These are phyloP conservation scores for Penicillium hordei DNA, from an alignment of 2,329 filamentous ascomycete genomes.

Conservation along the genomic window DNA sequence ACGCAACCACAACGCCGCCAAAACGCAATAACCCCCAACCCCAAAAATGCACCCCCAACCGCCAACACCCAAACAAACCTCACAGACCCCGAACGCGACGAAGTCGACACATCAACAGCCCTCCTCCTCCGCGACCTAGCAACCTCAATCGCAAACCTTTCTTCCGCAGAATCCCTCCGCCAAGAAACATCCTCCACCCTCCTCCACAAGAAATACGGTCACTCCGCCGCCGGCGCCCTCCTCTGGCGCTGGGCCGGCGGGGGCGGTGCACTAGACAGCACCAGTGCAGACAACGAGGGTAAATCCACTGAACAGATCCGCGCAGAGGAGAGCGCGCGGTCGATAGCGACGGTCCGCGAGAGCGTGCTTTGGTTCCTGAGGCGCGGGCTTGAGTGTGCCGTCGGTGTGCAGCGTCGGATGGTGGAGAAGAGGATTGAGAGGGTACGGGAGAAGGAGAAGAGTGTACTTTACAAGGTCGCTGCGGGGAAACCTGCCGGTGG, in stretches of 20 bases:
- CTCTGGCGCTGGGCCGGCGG: conserved; percentile 59
- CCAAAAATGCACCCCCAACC: conserved; percentile 37
- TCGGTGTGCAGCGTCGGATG: conserved; percentile 80
- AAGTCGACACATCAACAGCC: conserved; percentile 85
- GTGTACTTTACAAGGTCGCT: conserved; percentile 69
- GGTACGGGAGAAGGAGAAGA: conserved; percentile 86
- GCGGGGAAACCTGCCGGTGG: conserved; percentile 17
- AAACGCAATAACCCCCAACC: conserved; percentile 22
- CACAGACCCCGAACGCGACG: conserved; percentile 78
- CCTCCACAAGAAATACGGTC: conserved; percentile 69
- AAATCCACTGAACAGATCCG: conserved; percentile 66
- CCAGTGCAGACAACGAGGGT: conserved; percentile 46
- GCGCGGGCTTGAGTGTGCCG: conserved; percentile 71
- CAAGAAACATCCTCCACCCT: conserved; percentile 72
- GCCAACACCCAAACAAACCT: conserved; percentile 54
- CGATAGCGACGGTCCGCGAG: conserved; percentile 70
- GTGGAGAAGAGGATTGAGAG: conserved; percentile 85
- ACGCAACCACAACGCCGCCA: conserved; percentile 54
- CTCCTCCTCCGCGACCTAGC: conserved; percentile 82
- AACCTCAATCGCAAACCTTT: conserved; percentile 72
- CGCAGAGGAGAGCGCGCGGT: conserved; percentile 70
- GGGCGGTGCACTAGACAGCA: conserved; percentile 40
- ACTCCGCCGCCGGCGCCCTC: conserved; percentile 47
- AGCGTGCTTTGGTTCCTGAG: conserved; percentile 81
- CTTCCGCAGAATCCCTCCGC: conserved; percentile 78